Evolutionary conservation across 2,329 filamentous ascomycete species (phyloP).

Genomic region (Ceratocystiopsis minuta): DNA sequence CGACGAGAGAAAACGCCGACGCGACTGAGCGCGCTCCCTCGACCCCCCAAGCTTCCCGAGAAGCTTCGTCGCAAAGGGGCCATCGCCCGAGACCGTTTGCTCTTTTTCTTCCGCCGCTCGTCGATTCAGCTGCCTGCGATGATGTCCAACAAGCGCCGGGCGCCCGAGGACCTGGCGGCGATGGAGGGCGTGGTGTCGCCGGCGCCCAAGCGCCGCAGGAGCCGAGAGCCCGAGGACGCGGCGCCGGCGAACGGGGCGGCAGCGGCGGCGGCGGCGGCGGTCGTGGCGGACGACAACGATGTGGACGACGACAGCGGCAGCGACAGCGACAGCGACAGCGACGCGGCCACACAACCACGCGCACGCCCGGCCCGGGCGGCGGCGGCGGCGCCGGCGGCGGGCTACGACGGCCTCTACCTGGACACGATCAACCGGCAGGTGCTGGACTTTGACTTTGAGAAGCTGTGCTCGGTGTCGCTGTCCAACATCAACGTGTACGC

Average conservation of each 20-base stretch:
- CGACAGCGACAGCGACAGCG: constrained; percentile 22
- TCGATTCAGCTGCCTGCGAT: too few species aligned
- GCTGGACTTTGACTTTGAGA: constrained; percentile 97
- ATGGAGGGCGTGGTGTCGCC: constrained; percentile 35
- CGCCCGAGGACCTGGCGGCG: constrained; percentile 42
- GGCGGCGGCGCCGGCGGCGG: constrained; percentile 55
- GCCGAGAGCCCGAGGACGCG: constrained; percentile 15
- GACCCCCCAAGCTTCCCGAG: too few species aligned
- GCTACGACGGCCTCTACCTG: constrained; percentile 90
- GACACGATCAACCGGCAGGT: constrained; percentile 89
- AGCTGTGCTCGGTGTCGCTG: constrained; percentile 86
- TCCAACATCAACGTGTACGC: constrained; percentile 99
- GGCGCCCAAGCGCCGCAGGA: constrained; percentile 26
- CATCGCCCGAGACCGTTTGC: too few species aligned
- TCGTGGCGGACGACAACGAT: constrained; percentile 5
- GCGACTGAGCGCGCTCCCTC: too few species aligned
- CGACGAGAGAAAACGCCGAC: too few species aligned
- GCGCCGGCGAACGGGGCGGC: background rate
- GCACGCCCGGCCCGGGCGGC: constrained; percentile 3
- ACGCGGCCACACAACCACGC: constrained; percentile 15
- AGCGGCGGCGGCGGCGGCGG: constrained; percentile 1
- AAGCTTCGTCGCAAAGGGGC: too few species aligned
- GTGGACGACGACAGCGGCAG: constrained; percentile 15
- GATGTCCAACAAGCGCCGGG: constrained; percentile 30
- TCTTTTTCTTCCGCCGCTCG: too few species aligned